Base-by-base conservation (phyloP, 345 rosid genomes). In the Gossypium thurberi region DNA sequence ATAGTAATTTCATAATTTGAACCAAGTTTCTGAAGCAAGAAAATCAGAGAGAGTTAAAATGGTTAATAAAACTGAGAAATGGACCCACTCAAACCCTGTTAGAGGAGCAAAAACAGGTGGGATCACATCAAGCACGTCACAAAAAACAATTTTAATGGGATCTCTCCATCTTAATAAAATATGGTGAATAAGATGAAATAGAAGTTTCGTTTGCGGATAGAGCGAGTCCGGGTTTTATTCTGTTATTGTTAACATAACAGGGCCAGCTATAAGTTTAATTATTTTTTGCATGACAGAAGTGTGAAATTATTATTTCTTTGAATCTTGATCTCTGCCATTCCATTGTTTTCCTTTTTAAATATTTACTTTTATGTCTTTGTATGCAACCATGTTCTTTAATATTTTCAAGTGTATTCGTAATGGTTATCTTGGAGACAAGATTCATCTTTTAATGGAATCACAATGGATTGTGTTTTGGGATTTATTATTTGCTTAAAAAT, bases 181-280 rank as follows among this genome's bases (percentile, higher is more conserved):
- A 47, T 47, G 2, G 50, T 47, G 50, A 11, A 11, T 10, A 2
- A 47, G 50, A 2, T 47, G 1, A 33, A 33, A 33, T 5, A 33
- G 40, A 33, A 33, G 40, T 33, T 33, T 33, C 40, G 2, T 33
- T 33, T 33, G 40, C 7, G 7, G 75, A 78, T 69, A 40, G 42
- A 69, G n/a, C 23, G 11, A 74, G 63, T 47, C 81, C 71, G 75
- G 78, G 50, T 63, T 40, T 70, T 69, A 61, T 69, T 63, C 75
- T 59, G 64, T 59, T 61, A 40, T 25, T 42, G 9, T 15, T 4
- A 26, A 17, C 13, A 15, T 33, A 33, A 33, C 40, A 33, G 40
- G 2, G 71, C 42, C 75, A 78, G 71, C 71, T 61, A n/a, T n/a
- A 50, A 7, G 18, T 47, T 66, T 14, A 2, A 40, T 63, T 15